Evolutionary conservation across 192 early-diverging fungal species (phyloP).

Genomic region (Backusella liffmaniae): DNA sequence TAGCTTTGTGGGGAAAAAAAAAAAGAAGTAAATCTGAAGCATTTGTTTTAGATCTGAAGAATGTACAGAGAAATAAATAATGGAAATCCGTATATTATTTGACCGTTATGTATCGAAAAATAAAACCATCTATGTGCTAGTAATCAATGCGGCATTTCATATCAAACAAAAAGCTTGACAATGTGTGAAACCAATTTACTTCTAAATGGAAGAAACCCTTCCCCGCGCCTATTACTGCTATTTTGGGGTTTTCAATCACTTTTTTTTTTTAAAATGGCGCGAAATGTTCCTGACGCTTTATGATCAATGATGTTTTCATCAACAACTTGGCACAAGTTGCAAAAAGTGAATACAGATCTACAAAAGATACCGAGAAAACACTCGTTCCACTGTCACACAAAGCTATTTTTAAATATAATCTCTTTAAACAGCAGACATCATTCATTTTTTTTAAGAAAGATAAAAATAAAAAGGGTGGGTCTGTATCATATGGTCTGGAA

Average conservation of each 20-base stretch:
- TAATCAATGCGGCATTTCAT: background rate
- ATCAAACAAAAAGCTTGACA: background rate
- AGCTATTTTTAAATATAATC: background rate
- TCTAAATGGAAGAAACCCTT: background rate
- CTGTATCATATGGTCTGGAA: background rate
- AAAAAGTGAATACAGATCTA: slow-evolving; percentile 3
- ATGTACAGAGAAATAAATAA: no score
- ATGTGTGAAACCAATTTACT: background rate
- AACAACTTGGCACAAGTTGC: background rate
- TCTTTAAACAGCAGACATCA: background rate
- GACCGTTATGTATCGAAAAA: background rate
- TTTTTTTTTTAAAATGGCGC: background rate
- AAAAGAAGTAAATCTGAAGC: no score
- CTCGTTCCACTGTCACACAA: background rate
- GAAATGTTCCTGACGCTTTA: background rate
- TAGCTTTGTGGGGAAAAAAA: no score
- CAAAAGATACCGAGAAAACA: background rate
- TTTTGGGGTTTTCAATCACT: no score
- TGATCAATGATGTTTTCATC: background rate
- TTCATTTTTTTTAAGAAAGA: background rate
- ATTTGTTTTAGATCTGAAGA: no score
- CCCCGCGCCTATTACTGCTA: background rate
- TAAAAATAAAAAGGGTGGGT: background rate
- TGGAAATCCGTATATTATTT: background rate
- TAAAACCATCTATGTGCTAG: background rate